Base-by-base conservation (phyloP, 352 stramenopile species). In the Halophytophthora batemanensis region DNA sequence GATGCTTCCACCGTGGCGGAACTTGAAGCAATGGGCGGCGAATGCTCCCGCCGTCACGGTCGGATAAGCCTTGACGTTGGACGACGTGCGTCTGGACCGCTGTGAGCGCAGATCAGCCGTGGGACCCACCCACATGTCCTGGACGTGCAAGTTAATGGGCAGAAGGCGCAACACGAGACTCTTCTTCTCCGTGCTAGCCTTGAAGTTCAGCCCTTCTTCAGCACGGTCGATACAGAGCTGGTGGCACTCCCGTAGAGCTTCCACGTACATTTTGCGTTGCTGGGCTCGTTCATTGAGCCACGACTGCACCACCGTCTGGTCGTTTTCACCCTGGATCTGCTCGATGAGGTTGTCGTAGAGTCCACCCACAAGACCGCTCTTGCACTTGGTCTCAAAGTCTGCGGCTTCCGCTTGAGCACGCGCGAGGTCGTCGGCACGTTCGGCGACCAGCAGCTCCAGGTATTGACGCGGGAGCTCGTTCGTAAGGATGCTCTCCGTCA, bases 271-370 rank as follows among this genome's bases (percentile, higher is more conserved):
- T 13, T 66, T 71, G 6, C 83, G 81, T 38, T 84, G 75, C 18
- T 77, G 71, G 3, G 86, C 64, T 19, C 83, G 79, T 7, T 92
- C 77, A 44, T 89, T 74, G 2, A 94, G 56, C 83, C 83, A 94
- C 21, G 64, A 63, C 28, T 80, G 77, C 22, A 87, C 76, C 17
- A 92, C 65, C 0, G 69, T 75, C 33, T 88, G 77, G 19, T 89
- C 76, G 44, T 90, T 90, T 50, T 90, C 79, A 13, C 75, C 75
- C 56, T 85, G 82, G 35, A 94, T 91, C 52, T 94, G 83, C 50
- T 94, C 81, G 28, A 94, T 94, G 31, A 91, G 59, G 42, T 91
- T 91, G 69, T 90, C 80, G 50, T 88, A 93, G 8, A 86, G 38
- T 25, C 74, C 74, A 18, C 60, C 67, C 15, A 85, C 59, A 34